Evolutionary conservation across 2,329 filamentous ascomycete genomes (phyloP).

Genomic region (Colletotrichum scovillei): DNA sequence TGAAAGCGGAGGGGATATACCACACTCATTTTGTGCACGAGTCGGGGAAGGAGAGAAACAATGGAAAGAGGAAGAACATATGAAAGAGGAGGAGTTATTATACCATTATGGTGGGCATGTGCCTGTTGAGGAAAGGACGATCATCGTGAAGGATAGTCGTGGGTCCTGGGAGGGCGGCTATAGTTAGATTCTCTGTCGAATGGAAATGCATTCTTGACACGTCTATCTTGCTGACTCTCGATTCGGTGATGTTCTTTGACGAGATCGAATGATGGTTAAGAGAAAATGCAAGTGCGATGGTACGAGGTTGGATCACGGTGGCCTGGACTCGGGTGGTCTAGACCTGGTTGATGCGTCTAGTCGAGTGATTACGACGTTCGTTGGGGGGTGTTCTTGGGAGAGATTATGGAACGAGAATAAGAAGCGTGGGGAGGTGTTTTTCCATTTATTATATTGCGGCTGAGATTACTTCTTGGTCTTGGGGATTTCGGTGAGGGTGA

Average conservation of each 20-base stretch:
- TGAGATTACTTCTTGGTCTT: not conserved
- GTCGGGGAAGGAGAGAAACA: not conserved
- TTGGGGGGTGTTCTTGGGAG: not conserved
- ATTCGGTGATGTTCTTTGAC: not conserved
- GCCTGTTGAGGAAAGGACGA: not conserved
- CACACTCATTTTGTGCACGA: conserved; percentile 17
- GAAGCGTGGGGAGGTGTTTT: not conserved
- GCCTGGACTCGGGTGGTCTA: no score
- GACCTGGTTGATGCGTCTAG: accelerated
- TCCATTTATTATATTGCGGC: not conserved
- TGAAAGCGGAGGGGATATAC: conserved; percentile 9
- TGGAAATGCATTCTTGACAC: not conserved
- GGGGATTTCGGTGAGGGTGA: not conserved
- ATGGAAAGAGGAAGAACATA: not conserved
- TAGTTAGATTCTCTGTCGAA: not conserved
- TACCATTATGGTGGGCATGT: not conserved
- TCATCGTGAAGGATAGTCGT: not conserved
- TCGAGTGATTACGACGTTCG: not conserved
- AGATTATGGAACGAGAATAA: not conserved
- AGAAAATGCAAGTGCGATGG: no score
- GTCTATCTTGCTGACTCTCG: not conserved
- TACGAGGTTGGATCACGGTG: no score
- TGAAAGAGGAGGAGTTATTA: not conserved
- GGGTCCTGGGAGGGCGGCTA: not conserved
- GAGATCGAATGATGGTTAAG: no score